A percentile compares a stretch with the other conserved stretches of the same genome.
Conservation (phyloP, 192 early-diverging fungal genomes). For the Gryganskiella cystojenkinii region DNA sequence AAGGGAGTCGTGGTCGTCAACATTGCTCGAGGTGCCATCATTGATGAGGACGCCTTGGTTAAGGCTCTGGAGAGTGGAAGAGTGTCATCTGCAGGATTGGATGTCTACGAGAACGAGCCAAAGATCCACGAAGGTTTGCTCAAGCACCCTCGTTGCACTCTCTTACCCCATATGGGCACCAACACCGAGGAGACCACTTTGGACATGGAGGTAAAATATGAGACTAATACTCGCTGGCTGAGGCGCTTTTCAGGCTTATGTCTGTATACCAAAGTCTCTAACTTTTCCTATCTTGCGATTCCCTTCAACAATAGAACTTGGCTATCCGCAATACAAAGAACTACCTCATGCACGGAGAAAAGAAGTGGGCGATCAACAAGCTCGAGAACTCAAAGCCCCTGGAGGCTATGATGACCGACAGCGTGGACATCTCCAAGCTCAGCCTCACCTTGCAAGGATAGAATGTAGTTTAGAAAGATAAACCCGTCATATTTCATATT, state of each 20-base stretch:
- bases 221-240: no score
- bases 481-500: no score
- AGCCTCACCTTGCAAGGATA: not conserved
- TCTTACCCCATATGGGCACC: slow-evolving; percentile 64
- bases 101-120: slow-evolving; percentile 53
- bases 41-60: slow-evolving; percentile 62
- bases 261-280: no score
- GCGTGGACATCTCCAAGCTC: not conserved
- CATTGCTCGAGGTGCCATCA: slow-evolving; percentile 58
- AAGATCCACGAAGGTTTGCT: slow-evolving; percentile 56
- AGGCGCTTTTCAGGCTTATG: no score
- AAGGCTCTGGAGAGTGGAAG: slow-evolving; percentile 60
- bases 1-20: slow-evolving; percentile 61
- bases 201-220: slow-evolving; percentile 63
- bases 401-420: not conserved
- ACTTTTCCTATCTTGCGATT: no score
- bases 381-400: slow-evolving; percentile 12
- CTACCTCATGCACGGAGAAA: slow-evolving; percentile 55
- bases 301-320: no score
- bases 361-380: slow-evolving; percentile 71
- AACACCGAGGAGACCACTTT: slow-evolving; percentile 51
- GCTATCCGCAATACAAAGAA: not conserved
- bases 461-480: no score
- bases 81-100: slow-evolving; percentile 34
- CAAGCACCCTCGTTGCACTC: slow-evolving; percentile 52